Percentiles rank a stretch among this genome's conserved stretches.
phyloP scores from a whole-genome alignment of 2,329 filamentous ascomycete genomes.

The Diplodia corticola region DNA sequence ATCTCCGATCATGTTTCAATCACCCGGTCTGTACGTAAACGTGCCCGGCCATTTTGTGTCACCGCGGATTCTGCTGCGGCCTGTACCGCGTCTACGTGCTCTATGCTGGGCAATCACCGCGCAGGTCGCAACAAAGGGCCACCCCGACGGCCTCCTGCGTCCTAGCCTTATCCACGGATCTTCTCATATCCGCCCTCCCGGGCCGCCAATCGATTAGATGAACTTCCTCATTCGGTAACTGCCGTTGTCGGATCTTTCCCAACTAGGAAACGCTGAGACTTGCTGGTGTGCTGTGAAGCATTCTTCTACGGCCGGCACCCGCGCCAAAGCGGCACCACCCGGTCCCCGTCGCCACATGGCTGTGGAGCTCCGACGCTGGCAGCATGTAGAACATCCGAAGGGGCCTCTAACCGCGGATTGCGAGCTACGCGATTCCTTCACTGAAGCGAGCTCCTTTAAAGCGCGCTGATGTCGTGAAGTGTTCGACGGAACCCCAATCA shows the following conservation, averaged over 20 bases:
- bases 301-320: neutral
- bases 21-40: neutral
- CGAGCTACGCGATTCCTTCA: neutral
- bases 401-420: neutral
- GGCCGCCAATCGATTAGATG: neutral
- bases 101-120: neutral
- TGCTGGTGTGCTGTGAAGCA: neutral
- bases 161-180: neutral
- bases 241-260: neutral
- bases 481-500: neutral
- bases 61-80: neutral
- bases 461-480: neutral
- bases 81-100: neutral
- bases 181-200: neutral
- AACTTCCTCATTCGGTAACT: neutral
- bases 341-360: neutral
- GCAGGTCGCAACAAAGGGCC: neutral
- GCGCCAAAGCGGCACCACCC: neutral
- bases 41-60: neutral
- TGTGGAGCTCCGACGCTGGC: neutral
- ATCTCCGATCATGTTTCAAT: slow-evolving; percentile 13
- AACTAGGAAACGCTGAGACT: neutral
- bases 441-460: neutral
- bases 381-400: neutral
- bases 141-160: neutral